Percentiles rank a stretch among this genome's conserved stretches.
Evolutionary conservation across 2,329 filamentous ascomycete genomes (phyloP).

Genomic region (Ophiostoma populinum): DNA sequence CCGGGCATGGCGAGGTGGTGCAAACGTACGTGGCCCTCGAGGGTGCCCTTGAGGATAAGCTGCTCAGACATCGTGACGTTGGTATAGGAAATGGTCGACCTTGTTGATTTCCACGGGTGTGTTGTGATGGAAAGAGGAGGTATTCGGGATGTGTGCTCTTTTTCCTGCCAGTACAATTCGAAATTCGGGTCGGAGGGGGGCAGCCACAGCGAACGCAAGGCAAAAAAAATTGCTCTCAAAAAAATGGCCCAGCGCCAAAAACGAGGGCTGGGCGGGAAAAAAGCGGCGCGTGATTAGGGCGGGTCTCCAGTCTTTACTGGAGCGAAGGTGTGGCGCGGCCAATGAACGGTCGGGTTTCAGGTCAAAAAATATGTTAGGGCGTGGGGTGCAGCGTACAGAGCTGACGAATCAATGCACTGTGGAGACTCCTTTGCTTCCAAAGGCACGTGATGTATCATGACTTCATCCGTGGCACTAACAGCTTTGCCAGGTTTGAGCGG

Average conservation of each 20-base stretch:
- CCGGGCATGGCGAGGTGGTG: too few species aligned
- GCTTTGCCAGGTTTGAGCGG: too few species aligned
- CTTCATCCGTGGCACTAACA: too few species aligned
- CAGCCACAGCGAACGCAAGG: constrained; percentile 4
- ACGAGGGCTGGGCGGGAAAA: constrained; percentile 8
- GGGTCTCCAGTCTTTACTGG: constrained; percentile 3
- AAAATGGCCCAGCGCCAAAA: constrained; percentile 1
- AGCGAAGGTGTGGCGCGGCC: constrained; percentile 9
- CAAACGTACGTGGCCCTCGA: constrained; percentile 77
- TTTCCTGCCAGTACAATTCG: constrained; percentile 7
- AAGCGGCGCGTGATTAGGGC: constrained; percentile 10
- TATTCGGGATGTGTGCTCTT: constrained; percentile 4
- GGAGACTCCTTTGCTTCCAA: too few species aligned
- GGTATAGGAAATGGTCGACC: constrained; percentile 12
- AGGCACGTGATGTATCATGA: too few species aligned
- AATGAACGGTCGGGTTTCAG: too few species aligned
- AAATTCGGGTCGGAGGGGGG: constrained; percentile 6
- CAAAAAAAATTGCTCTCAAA: constrained; percentile 7
- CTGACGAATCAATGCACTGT: too few species aligned
- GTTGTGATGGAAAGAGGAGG: constrained; percentile 2
- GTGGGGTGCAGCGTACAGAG: too few species aligned
- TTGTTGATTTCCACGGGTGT: constrained; percentile 1
- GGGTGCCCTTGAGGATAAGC: constrained; percentile 89
- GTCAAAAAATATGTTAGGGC: constrained; percentile 14
- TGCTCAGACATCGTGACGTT: constrained; percentile 61